Percentiles rank a stretch among this genome's conserved stretches.
phyloP scores from a whole-genome alignment of 805 yeast genomes.

The Sugiyamaella americana region DNA sequence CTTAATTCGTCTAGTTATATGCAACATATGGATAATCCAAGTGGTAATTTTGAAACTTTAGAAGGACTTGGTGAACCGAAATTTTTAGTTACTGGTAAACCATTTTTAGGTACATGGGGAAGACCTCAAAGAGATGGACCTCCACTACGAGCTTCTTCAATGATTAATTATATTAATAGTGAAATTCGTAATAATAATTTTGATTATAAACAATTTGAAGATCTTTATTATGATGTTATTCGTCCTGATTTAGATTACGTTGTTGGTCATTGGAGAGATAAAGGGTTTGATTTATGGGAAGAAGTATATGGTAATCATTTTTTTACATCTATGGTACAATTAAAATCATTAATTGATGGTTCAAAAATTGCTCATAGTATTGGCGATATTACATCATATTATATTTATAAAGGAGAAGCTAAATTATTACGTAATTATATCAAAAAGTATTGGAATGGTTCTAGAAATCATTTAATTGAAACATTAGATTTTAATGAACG shows the following conservation, averaged over 20 bases:
- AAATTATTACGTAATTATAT: background rate
- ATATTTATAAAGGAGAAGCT: constrained; percentile 1
- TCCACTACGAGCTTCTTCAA: constrained; percentile 66
- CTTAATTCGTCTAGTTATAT: constrained; percentile 50
- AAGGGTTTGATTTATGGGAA: constrained; percentile 92
- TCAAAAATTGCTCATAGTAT: constrained; percentile 31
- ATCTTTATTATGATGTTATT: constrained; percentile 46
- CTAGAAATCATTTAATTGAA: constrained; percentile 57
- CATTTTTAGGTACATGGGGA: constrained; percentile 75
- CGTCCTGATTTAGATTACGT: constrained; percentile 68
- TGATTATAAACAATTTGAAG: constrained; percentile 28
- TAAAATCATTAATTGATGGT: constrained; percentile 61
- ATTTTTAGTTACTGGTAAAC: constrained; percentile 57
- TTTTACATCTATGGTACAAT: constrained; percentile 71
- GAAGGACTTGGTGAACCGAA: constrained; percentile 86
- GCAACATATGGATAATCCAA: constrained; percentile 62
- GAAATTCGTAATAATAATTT: constrained; percentile 31
- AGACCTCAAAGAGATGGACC: constrained; percentile 97
- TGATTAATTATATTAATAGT: constrained; percentile 47
- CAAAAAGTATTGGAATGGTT: background rate
- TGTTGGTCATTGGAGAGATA: constrained; percentile 50
- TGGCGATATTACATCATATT: constrained; percentile 21
- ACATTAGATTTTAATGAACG: constrained; percentile 51
- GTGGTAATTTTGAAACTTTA: constrained; percentile 47
- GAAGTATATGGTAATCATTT: constrained; percentile 71